A percentile compares a stretch with the other conserved stretches of the same genome.
phyloP scores from a whole-genome alignment of 352 stramenopile species.

The Aphanomyces invadans region DNA sequence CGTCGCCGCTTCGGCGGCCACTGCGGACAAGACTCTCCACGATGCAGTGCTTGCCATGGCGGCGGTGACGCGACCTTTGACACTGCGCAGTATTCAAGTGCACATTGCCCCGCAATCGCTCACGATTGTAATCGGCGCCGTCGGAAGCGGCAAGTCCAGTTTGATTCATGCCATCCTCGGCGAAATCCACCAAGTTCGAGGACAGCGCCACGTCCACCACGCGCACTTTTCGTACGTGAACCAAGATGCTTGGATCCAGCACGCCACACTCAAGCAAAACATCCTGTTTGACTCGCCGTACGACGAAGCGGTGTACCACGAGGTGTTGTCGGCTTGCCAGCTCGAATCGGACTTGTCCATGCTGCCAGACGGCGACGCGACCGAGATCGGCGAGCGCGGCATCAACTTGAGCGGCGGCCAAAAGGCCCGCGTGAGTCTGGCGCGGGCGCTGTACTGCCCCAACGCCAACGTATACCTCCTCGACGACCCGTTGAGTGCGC shows the following conservation, averaged over 20 bases:
- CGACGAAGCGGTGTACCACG: conserved; percentile 27
- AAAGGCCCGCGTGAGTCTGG: conserved; percentile 57
- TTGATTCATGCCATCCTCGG: conserved; percentile 79
- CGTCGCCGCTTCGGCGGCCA: background rate
- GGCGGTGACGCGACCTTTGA: conserved; percentile 27
- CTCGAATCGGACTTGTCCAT: conserved; percentile 59
- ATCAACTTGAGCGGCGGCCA: conserved; percentile 64
- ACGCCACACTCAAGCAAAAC: conserved; percentile 33
- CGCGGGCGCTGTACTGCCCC: conserved; percentile 44
- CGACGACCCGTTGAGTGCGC: conserved; percentile 54
- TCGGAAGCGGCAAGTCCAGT: conserved; percentile 61
- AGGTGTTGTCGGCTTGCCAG: conserved; percentile 47
- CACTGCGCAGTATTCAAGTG: conserved; percentile 56
- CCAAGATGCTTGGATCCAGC: conserved; percentile 38
- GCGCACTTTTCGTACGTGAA: conserved; percentile 30
- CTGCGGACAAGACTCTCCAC: background rate
- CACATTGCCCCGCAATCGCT: conserved; percentile 50
- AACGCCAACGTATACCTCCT: conserved; percentile 46
- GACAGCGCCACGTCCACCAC: conserved; percentile 25
- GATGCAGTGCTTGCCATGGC: background rate
- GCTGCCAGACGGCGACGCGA: conserved; percentile 63
- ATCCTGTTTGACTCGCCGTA: conserved; percentile 35
- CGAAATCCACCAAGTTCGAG: conserved; percentile 79
- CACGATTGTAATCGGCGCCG: conserved; percentile 48
- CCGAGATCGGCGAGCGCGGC: conserved; percentile 50